These are phyloP conservation scores for Mucor irregularis DNA, from an alignment of 371 early-diverging fungal species.

Conservation along the genomic window DNA sequence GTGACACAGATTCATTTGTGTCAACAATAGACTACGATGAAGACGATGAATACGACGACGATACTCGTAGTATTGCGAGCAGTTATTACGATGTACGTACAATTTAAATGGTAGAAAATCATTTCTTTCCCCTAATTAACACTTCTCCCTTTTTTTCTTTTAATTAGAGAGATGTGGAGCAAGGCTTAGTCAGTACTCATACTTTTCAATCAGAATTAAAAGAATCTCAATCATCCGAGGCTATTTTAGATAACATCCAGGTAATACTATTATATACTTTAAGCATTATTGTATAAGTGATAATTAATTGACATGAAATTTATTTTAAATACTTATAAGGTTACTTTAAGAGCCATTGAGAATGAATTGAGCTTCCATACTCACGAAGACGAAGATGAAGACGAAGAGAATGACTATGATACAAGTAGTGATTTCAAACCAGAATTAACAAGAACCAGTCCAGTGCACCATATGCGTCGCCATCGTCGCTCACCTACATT, in stretches of 20 bases:
- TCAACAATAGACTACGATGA: constrained; percentile 8
- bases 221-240: too few species aligned
- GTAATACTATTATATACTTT: not conserved
- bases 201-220: constrained; percentile 6
- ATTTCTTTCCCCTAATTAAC: not conserved
- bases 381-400: not conserved
- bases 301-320: too few species aligned
- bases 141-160: not conserved
- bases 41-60: not conserved
- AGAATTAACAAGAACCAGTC: not conserved
- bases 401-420: not conserved
- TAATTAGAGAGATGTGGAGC: constrained; percentile 17
- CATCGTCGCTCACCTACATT: constrained; percentile 5
- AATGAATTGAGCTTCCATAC: constrained; percentile 13
- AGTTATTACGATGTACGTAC: constrained; percentile 18
- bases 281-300: not conserved
- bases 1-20: constrained; percentile 9
- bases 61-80: constrained; percentile 1
- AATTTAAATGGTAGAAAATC: not conserved
- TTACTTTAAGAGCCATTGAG: constrained; percentile 21
- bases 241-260: constrained; percentile 18
- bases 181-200: constrained; percentile 2
- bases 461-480: not conserved
- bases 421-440: too few species aligned
- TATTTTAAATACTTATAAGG: constrained; percentile 1